A percentile compares a stretch with the other conserved stretches of the same genome.
phyloP scores from a whole-genome alignment of 2,329 filamentous ascomycete genomes.

The Cadophora sp. region DNA sequence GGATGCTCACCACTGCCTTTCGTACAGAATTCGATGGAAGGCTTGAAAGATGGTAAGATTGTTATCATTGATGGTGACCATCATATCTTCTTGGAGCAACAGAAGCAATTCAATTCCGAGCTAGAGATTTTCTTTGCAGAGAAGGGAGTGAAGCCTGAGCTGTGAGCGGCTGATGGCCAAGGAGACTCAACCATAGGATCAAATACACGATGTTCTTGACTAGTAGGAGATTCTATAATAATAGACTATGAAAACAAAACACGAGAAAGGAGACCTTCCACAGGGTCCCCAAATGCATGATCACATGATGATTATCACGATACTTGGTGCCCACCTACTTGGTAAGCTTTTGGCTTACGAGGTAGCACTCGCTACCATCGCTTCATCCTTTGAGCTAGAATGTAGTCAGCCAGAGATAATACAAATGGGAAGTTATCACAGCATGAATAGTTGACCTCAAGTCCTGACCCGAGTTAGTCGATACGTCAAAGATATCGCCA shows the following conservation, averaged over 20 bases:
- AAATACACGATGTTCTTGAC: not conserved
- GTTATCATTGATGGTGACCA: conserved; percentile 2
- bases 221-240: too few relatives aligned
- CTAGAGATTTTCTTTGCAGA: not conserved
- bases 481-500: not conserved
- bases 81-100: not conserved
- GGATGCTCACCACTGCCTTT: not conserved
- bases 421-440: too few relatives aligned
- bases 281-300: too few relatives aligned
- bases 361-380: too few relatives aligned
- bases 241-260: too few relatives aligned
- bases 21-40: not conserved
- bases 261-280: too few relatives aligned
- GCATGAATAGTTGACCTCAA: too few relatives aligned
- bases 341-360: not conserved
- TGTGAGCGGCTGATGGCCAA: not conserved
- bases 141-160: not conserved
- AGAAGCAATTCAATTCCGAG: not conserved
- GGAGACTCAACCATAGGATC: not conserved
- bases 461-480: not conserved
- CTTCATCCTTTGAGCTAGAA: too few relatives aligned
- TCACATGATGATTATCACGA: not conserved
- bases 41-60: not conserved
- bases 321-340: not conserved
- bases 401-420: too few relatives aligned